A percentile compares a stretch with the other conserved stretches of the same genome.
Conservation (phyloP, 1,139 yeast species). For the Meyerozyma sp. region DNA sequence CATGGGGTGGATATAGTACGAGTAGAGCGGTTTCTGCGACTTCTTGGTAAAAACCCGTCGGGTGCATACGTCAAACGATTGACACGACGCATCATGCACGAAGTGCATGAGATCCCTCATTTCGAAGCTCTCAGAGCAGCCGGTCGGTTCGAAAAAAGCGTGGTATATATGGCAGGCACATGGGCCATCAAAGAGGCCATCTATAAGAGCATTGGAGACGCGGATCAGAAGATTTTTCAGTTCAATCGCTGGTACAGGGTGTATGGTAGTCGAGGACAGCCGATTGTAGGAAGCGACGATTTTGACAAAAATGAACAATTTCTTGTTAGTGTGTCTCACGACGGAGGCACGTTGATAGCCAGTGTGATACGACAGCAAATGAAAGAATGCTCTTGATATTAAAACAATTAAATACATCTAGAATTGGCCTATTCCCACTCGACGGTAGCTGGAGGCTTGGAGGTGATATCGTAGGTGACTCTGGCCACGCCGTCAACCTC, state of each 20-base stretch:
- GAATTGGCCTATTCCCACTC: conserved; percentile 79
- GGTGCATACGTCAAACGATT: conserved; percentile 36
- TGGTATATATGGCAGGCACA: conserved; percentile 44
- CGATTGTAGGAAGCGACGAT: conserved; percentile 27
- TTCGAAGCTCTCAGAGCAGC: conserved; percentile 16
- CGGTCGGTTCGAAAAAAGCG: conserved; percentile 18
- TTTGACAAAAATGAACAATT: conserved; percentile 42
- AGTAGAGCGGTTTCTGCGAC: conserved; percentile 41
- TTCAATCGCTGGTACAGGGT: conserved; percentile 60
- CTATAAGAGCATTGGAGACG: conserved; percentile 50
- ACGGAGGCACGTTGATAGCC: conserved; percentile 49
- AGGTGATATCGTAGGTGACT: conserved; percentile 96
- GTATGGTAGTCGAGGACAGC: conserved; percentile 34
- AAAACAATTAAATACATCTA: conserved; percentile 2
- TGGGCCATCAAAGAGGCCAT: conserved; percentile 82
- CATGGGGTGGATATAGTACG: conserved; percentile 62
- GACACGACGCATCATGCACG: conserved; percentile 46
- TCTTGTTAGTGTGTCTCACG: conserved; percentile 59
- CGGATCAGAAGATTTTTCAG: conserved; percentile 45
- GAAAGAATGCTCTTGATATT: neutral
- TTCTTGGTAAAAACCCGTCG: conserved; percentile 23
- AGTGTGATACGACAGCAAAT: conserved; percentile 38
- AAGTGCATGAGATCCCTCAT: conserved; percentile 36
- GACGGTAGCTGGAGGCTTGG: conserved; percentile 99
- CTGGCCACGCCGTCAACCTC: conserved; percentile 99